Conservation (phyloP, 164 flowering plant species). For the Santalum album region DNA sequence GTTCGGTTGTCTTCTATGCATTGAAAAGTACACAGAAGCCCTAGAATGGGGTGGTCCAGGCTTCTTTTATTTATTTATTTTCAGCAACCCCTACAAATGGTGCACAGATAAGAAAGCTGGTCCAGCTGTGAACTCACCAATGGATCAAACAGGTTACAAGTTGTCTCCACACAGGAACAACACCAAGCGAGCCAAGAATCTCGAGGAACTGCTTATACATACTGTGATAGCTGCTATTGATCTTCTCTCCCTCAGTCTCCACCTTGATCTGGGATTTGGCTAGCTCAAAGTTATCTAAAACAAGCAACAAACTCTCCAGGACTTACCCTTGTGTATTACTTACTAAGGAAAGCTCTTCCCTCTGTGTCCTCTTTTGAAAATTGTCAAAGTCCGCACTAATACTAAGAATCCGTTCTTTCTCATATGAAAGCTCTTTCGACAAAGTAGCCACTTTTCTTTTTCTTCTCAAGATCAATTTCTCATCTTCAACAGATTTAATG, state of each 20-base stretch:
- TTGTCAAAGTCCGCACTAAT: constrained; percentile 94
- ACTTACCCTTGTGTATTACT: constrained; percentile 86
- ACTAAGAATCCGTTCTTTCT: constrained; percentile 60
- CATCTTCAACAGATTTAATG: constrained; percentile 57
- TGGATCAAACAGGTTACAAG: constrained; percentile 78
- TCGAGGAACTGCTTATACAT: constrained; percentile 86
- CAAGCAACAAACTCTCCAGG: constrained; percentile 61
- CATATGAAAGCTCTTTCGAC: constrained; percentile 48
- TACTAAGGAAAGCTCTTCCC: constrained; percentile 62
- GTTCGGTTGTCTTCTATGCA: too few species aligned
- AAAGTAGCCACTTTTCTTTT: constrained; percentile 37
- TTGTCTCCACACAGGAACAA: constrained; percentile 68
- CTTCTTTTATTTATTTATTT: too few species aligned
- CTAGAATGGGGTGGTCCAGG: too few species aligned
- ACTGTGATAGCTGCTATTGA: constrained; percentile 80
- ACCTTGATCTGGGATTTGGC: constrained; percentile 79
- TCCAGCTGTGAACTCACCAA: constrained; percentile 70
- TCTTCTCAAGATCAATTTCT: constrained; percentile 52
- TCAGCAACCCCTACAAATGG: too few species aligned
- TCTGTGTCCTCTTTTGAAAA: constrained; percentile 87
- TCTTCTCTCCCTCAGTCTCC: constrained; percentile 76
- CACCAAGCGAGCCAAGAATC: constrained; percentile 63
- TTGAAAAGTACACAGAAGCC: too few species aligned
- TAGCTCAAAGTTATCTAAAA: constrained; percentile 92
- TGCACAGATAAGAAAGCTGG: neutral